Evolutionary conservation across 1,284 basidiomycete species (phyloP), one percentile per base, ranked within the genome.

Genomic region (Cryptococcus sp.): DNA sequence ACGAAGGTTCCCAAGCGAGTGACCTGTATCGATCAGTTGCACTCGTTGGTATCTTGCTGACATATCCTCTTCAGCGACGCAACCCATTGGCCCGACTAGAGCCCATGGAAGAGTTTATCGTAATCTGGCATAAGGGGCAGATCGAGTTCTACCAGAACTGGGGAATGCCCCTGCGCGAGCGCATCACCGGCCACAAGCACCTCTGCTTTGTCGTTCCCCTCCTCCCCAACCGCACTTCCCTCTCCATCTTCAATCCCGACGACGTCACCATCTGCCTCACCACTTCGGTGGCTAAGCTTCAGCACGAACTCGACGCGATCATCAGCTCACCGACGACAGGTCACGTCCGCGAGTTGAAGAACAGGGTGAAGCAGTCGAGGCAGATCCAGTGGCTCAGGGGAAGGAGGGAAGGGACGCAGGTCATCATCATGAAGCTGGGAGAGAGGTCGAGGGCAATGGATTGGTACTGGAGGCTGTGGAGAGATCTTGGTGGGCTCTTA

Each of bases 401-500:
- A 11, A 55, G 59, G 23, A 33, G 46, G 46, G 50, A 51, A 18
- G 72, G 70, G 16, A 69, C 66, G 1, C 67, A 73, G 45, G 59
- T 77, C 7, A 73, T 78, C 54, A 62, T 77, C 23, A 50, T 78
- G 44, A 70, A 75, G 50, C 61, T 74, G 20, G 58, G 64, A 6
- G 70, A 75, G 46, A 56, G 70, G 20, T 70, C 70, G 3, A 63
- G 76, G 49, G 68, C 73, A 4, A 53, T 73, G 44, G 76, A 78
- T 56, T 78, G 75, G 76, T 73, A 67, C 46, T 78, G 74, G 74
- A 72, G 75, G 59, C 57, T 77, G 20, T 71, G 68, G 60, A 61
- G 69, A 24, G 72, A 76, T 42, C 60, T 77, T 7, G 72, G 66
- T 4, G 67, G 68, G 3, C 60, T 67, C 37, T 59, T 77, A 3